These are phyloP conservation scores for Myochromella boudieri DNA, from an alignment of 768 basidiomycete species.

Conservation along the genomic window DNA sequence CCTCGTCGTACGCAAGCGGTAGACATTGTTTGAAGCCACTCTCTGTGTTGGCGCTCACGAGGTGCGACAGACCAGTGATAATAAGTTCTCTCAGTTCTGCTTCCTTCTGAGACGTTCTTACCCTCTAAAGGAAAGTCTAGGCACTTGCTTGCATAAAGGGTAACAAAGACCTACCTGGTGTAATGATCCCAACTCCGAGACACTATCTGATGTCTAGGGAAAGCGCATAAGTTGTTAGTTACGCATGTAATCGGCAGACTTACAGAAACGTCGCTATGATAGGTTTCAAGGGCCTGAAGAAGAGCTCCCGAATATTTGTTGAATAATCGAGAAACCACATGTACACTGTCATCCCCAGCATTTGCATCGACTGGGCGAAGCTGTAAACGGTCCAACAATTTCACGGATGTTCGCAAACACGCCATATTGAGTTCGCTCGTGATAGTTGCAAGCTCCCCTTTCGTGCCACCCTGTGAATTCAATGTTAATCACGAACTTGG, in stretches of 20 bases:
- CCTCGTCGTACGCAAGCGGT: slow-evolving; percentile 71
- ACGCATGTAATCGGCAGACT: slow-evolving; percentile 11
- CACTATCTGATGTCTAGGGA: slow-evolving; percentile 45
- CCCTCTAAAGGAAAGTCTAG: slow-evolving; percentile 31
- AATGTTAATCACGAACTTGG: not conserved
- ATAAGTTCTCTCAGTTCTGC: slow-evolving; percentile 73
- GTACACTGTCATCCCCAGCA: slow-evolving; percentile 61
- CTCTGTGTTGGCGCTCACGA: slow-evolving; percentile 83
- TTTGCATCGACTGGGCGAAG: slow-evolving; percentile 57
- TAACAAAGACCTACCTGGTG: slow-evolving; percentile 35
- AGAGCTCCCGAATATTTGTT: slow-evolving; percentile 73
- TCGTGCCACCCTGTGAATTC: slow-evolving; percentile 29
- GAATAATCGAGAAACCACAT: slow-evolving; percentile 77
- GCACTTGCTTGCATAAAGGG: not conserved
- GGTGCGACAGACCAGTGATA: slow-evolving; percentile 76
- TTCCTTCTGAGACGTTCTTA: slow-evolving; percentile 46
- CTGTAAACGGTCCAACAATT: slow-evolving; percentile 72
- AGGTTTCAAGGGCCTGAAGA: slow-evolving; percentile 57
- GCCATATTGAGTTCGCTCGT: slow-evolving; percentile 72
- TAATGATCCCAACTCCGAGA: slow-evolving; percentile 48
- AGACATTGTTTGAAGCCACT: slow-evolving; percentile 89
- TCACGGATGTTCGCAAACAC: slow-evolving; percentile 72
- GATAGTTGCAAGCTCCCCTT: slow-evolving; percentile 34
- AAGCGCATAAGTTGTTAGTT: slow-evolving; percentile 6
- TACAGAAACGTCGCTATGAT: slow-evolving; percentile 47